Percentiles rank a stretch among this genome's conserved stretches.
phyloP scores from a whole-genome alignment of 805 yeast species.

The Grigorovia transvaalensis region DNA sequence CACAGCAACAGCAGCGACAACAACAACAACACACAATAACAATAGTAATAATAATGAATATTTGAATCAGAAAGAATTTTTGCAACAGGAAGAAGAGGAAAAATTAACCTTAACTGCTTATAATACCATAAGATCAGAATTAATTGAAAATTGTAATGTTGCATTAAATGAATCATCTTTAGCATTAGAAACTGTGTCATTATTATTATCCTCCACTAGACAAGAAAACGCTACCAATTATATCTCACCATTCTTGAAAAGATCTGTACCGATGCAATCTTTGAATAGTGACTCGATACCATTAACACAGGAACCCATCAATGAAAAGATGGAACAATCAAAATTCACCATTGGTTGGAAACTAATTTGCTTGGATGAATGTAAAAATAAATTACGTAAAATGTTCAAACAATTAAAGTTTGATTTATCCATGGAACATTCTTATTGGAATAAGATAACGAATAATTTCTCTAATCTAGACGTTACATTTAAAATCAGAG shows the following conservation, averaged over 20 bases:
- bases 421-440: slow-evolving; percentile 50
- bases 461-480: slow-evolving; percentile 16
- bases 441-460: slow-evolving; percentile 43
- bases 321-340: slow-evolving; percentile 21
- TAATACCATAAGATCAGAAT: slow-evolving; percentile 38
- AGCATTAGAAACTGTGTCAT: slow-evolving; percentile 77
- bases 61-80: too few species aligned
- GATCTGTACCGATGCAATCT: slow-evolving; percentile 67
- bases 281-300: slow-evolving; percentile 38
- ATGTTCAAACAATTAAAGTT: slow-evolving; percentile 42
- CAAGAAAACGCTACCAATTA: slow-evolving; percentile 83
- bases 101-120: not conserved
- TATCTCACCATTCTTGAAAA: slow-evolving; percentile 74
- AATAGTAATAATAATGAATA: not conserved
- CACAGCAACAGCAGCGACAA: too few species aligned
- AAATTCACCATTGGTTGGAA: slow-evolving; percentile 64
- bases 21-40: too few species aligned
- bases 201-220: slow-evolving; percentile 65
- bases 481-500: slow-evolving; percentile 52
- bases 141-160: slow-evolving; percentile 41
- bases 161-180: slow-evolving; percentile 86
- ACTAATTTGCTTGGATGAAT: slow-evolving; percentile 49
- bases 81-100: too few species aligned
- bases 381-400: slow-evolving; percentile 40
- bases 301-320: slow-evolving; percentile 9